Base-by-base conservation (phyloP, 192 early-diverging fungal species). In the Entomortierella parvispora region DNA sequence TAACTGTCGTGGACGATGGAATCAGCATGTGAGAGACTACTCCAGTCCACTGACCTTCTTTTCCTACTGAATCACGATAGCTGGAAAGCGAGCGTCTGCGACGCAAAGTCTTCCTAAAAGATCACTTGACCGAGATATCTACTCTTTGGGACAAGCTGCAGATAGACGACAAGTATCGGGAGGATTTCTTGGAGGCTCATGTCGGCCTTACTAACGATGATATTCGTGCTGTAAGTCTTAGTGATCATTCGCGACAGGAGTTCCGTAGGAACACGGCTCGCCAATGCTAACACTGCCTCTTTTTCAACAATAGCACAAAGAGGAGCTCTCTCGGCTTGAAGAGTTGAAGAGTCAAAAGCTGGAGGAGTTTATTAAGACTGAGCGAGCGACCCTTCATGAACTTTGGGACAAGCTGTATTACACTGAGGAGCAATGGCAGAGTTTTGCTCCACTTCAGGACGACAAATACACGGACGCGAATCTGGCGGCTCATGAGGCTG, bases 341-440 rank as follows among this genome's bases (percentile, higher is more conserved):
- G 60, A 67, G 8, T 40, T 86, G n/a, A 82, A 84, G 43, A 48
- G 58, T 32, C 66, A 83, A 44, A 63, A 74, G 34, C 53, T 84
- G 10, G 59, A 82, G 23, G 84, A 82, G 6, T 84, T 86, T 57
- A 82, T 84, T 17, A 22, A 45, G 32, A 46, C 56, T 11, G 82
- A 81, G 29, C 68, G 84, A 14, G 62, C 82, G 6, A 62, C 68
- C 29, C 26, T 86, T 0, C 31, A 67, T 28, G 44, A 55, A 4
- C 31, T 86, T 11, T 86, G 84, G 84, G 70, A 84, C 34, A 70
- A 68, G 34, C 32, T 86, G 4, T 82, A 81, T 26, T 82, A 74
- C 43, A 58, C 69, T 14, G 7, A 28, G 5, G 61, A 74, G 18
- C 59, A 82, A 33, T 69, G 76, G 2, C 48, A 82, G 29, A 55